A percentile compares a stretch with the other conserved stretches of the same genome.
These are phyloP conservation scores for Pistacia vera DNA, from an alignment of 345 rosid genomes.

Conservation along the genomic window DNA sequence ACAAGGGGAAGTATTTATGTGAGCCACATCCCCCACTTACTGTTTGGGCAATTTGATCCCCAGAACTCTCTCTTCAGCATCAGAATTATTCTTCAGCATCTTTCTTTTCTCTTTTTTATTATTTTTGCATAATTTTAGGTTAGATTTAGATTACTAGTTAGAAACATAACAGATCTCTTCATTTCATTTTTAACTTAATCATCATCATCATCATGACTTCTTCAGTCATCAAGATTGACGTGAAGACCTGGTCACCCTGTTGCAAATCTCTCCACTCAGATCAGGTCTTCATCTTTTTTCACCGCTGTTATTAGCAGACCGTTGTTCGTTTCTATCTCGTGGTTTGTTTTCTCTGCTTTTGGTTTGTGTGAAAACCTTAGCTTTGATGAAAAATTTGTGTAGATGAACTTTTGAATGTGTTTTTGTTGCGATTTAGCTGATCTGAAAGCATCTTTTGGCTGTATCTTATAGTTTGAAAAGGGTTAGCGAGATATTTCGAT, in stretches of 20 bases:
- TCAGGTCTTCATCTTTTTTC: constrained; percentile 25
- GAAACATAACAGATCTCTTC: background rate
- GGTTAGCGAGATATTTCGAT: background rate
- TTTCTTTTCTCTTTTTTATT: background rate
- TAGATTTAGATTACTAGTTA: background rate
- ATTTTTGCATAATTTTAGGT: background rate
- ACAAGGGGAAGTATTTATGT: background rate
- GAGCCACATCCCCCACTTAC: background rate
- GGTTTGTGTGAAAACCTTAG: background rate
- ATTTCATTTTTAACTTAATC: background rate
- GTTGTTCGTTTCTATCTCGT: too few relatives aligned
- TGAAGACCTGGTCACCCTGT: constrained; percentile 16
- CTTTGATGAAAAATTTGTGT: background rate
- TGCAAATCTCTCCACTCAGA: constrained; percentile 24
- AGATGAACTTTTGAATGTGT: background rate
- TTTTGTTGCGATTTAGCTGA: background rate
- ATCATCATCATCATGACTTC: constrained; percentile 31
- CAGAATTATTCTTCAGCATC: constrained; percentile 20
- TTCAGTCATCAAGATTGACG: constrained; percentile 24
- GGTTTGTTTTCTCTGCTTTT: background rate
- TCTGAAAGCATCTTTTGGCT: background rate
- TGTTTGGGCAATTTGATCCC: constrained; percentile 6
- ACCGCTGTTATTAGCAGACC: background rate
- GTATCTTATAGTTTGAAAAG: background rate
- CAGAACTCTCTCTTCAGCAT: constrained; percentile 13